Percentiles rank a stretch among this genome's conserved stretches.
Evolutionary conservation across 192 early-diverging fungal genomes (phyloP).

Genomic region (Gonapodya sp.): DNA sequence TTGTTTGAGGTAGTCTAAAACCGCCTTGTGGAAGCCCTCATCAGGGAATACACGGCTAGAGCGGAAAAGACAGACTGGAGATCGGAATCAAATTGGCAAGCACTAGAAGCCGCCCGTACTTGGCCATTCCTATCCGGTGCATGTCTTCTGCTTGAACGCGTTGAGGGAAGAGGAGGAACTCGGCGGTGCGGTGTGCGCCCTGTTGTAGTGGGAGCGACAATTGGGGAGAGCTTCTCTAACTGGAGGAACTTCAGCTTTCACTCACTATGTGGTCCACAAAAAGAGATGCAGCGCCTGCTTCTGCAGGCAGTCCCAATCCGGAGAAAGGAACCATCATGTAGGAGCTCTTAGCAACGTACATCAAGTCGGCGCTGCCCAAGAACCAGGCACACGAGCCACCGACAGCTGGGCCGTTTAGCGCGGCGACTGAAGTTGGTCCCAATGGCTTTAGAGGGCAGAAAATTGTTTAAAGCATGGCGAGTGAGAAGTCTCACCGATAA

Average conservation of each 20-base stretch:
- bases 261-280: neutral
- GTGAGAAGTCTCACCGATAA: neutral
- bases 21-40: neutral
- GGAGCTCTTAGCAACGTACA: neutral
- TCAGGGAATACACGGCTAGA: conserved; percentile 2
- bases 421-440: neutral
- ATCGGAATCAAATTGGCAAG: too few species aligned
- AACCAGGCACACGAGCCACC: conserved; percentile 3
- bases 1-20: neutral
- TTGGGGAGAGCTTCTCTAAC: too few species aligned
- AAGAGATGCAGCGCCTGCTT: neutral
- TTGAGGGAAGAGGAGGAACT: neutral
- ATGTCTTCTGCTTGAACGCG: neutral
- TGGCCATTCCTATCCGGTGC: neutral
- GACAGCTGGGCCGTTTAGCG: neutral
- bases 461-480: neutral
- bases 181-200: neutral
- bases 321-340: conserved; percentile 1
- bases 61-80: too few species aligned
- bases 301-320: neutral
- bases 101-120: neutral
- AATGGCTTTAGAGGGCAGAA: too few species aligned
- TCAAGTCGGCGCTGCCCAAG: conserved; percentile 1
- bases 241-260: neutral
- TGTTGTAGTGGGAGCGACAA: neutral